Base-by-base conservation (phyloP, 2,329 filamentous ascomycete genomes). In the Hymenoscyphus fructigenus region DNA sequence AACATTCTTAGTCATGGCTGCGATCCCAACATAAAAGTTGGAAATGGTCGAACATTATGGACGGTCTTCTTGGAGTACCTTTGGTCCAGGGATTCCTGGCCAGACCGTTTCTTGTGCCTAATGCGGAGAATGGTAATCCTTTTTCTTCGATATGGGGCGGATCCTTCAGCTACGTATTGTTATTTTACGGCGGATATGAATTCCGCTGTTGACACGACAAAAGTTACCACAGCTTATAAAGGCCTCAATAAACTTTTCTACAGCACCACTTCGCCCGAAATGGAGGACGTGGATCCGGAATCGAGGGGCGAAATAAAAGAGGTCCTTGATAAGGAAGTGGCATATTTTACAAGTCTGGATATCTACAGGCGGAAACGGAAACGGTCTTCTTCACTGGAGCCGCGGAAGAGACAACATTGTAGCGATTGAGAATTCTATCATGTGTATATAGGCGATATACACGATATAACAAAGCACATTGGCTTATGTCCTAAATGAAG, bases 161-260 rank as follows among this genome's bases (percentile, higher is more conserved):
- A 50, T 23, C 44, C 44, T 50, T 50, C 26, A 10, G 44, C 44
- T 23, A 10, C n/a, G 44, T 50, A 23, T 20, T 12, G 5, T 10
- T 26, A 10, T 50, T 4, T 1, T 36, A 1, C 34, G 9, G 44
- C n/a, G n/a, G n/a, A n/a, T n/a, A n/a, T n/a, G n/a, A n/a, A n/a
- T n/a, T n/a, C n/a, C n/a, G n/a, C n/a, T n/a, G n/a, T n/a, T 1
- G 10, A 12, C 6, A 23, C 44, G 3, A 10, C 1, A 0, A 12
- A 0, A 23, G 20, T 10, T 7, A n/a, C 26, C 1, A 20, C n/a
- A 23, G 7, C 44, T 7, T 26, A 23, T 23, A n/a, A 50, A 23
- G 44, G 17, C 10, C 20, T 50, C 1, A 23, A 12, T 3, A 50
- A 50, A 3, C 1, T 4, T 26, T 50, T 10, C 14, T 23, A 9